Evolutionary conservation across 768 basidiomycete species (phyloP).

Genomic region (Auricularia heimuer): DNA sequence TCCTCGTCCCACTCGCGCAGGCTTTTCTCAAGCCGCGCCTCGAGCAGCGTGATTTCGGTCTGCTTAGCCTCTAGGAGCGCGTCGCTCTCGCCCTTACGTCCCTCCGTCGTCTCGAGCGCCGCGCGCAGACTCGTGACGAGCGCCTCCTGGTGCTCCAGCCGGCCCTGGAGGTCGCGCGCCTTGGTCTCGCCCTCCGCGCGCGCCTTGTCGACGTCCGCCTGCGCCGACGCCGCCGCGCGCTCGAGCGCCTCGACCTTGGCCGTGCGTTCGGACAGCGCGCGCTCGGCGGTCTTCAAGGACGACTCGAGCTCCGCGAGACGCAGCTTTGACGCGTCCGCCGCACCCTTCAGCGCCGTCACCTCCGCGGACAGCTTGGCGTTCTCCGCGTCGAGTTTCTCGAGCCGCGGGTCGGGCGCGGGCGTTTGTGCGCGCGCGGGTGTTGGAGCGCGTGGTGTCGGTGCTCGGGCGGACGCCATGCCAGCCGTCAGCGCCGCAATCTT

Average conservation of each 20-base stretch:
- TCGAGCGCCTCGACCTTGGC: constrained; percentile 39
- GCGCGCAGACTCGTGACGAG: constrained; percentile 42
- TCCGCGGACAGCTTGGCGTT: constrained; percentile 25
- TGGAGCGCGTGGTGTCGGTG: constrained; percentile 8
- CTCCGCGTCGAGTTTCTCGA: constrained; percentile 62
- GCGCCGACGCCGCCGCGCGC: constrained; percentile 27
- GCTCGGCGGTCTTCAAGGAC: constrained; percentile 32
- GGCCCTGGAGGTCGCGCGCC: constrained; percentile 24
- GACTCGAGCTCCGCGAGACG: constrained; percentile 35
- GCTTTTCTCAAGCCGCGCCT: constrained; percentile 33
- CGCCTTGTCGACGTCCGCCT: constrained; percentile 35
- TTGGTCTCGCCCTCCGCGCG: constrained; percentile 36
- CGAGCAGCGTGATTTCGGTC: constrained; percentile 48
- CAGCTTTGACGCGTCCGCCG: constrained; percentile 33
- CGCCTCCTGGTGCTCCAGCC: constrained; percentile 32
- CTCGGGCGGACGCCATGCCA: constrained; percentile 2
- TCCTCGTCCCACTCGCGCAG: constrained; percentile 42
- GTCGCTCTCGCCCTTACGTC: constrained; percentile 38
- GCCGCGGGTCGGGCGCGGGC: constrained; percentile 21
- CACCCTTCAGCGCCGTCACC: constrained; percentile 27
- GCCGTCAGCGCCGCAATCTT: constrained; percentile 37
- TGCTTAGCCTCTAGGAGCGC: constrained; percentile 46
- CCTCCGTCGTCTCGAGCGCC: constrained; percentile 42
- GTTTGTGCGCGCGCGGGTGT: constrained; percentile 22
- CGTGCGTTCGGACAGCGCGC: constrained; percentile 34